These are phyloP conservation scores for Myxozyma neglecta DNA, from an alignment of 805 yeast genomes.

Conservation along the genomic window DNA sequence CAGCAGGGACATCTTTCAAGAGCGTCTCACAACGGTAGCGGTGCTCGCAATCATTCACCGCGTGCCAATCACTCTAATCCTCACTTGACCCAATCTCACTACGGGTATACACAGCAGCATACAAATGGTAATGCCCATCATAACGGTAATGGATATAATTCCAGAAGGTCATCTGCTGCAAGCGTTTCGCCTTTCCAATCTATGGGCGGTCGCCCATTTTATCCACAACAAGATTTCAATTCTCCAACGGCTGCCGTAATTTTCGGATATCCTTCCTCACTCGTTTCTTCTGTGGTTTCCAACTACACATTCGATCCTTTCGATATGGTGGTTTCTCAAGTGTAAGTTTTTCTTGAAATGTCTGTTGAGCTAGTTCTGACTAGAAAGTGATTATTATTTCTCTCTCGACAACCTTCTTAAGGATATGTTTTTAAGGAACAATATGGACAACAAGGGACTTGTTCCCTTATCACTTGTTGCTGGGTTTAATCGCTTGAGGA, in stretches of 20 bases:
- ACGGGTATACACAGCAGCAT: conserved; percentile 22
- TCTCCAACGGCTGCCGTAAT: conserved; percentile 18
- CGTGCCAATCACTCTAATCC: conserved; percentile 21
- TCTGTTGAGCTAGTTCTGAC: neutral
- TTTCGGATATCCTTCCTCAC: conserved; percentile 17
- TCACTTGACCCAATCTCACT: conserved; percentile 17
- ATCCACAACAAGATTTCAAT: conserved; percentile 24
- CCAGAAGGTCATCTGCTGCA: conserved; percentile 25
- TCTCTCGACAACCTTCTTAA: conserved; percentile 81
- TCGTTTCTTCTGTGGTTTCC: conserved; percentile 18
- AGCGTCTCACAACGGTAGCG: conserved; percentile 6
- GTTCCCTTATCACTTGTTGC: conserved; percentile 63
- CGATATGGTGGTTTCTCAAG: conserved; percentile 17
- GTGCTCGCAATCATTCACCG: conserved; percentile 20
- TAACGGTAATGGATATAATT: conserved; percentile 12
- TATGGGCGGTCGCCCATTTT: conserved; percentile 14
- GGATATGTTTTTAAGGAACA: conserved; percentile 77
- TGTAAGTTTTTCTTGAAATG: conserved; percentile 9
- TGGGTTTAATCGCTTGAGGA: conserved; percentile 72
- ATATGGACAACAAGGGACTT: conserved; percentile 77
- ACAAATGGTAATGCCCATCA: conserved; percentile 12
- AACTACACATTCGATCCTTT: conserved; percentile 23
- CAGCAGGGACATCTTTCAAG: conserved; percentile 9
- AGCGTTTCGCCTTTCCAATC: conserved; percentile 24
- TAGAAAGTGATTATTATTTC: conserved; percentile 72